Percentiles rank a stretch among this genome's conserved stretches.
Evolutionary conservation across 495 filamentous ascomycete species (phyloP).

Genomic region (Tuber umbilicatum): DNA sequence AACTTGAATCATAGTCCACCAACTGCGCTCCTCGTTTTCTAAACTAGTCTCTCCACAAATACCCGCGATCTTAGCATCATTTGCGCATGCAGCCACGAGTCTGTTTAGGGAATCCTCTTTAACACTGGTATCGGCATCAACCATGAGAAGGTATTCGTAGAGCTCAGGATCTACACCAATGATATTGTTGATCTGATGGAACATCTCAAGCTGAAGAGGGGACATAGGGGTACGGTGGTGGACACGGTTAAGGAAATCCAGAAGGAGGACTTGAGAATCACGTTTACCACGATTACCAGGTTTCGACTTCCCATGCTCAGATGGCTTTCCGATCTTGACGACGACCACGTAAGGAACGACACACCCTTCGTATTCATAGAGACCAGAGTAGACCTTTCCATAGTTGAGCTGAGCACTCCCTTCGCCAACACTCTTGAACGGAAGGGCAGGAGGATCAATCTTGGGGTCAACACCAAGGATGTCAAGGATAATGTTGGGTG

Average conservation of each 20-base stretch:
- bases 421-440: constrained; percentile 83
- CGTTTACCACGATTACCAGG: constrained; percentile 97
- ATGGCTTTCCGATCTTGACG: constrained; percentile 95
- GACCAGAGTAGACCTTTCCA: constrained; percentile 94
- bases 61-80: constrained; percentile 91
- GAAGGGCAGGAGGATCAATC: constrained; percentile 85
- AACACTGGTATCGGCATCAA: constrained; percentile 96
- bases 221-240: constrained; percentile 91
- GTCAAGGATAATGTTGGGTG: constrained; percentile 93
- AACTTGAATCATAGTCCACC: constrained; percentile 99
- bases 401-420: constrained; percentile 94
- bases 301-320: constrained; percentile 83
- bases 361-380: constrained; percentile 84
- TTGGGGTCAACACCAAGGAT: constrained; percentile 96
- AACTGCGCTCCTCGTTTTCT: constrained; percentile 85
- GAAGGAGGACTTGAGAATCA: constrained; percentile 79
- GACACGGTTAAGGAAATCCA: constrained; percentile 93
- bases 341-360: constrained; percentile 94
- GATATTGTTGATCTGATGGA: constrained; percentile 98
- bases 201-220: constrained; percentile 93
- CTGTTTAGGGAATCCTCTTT: constrained; percentile 86
- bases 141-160: constrained; percentile 95
- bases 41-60: constrained; percentile 97
- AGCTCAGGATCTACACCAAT: constrained; percentile 96
- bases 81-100: constrained; percentile 84